Conservation (phyloP, 495 filamentous ascomycete genomes). For the Penicillium mononematosum region DNA sequence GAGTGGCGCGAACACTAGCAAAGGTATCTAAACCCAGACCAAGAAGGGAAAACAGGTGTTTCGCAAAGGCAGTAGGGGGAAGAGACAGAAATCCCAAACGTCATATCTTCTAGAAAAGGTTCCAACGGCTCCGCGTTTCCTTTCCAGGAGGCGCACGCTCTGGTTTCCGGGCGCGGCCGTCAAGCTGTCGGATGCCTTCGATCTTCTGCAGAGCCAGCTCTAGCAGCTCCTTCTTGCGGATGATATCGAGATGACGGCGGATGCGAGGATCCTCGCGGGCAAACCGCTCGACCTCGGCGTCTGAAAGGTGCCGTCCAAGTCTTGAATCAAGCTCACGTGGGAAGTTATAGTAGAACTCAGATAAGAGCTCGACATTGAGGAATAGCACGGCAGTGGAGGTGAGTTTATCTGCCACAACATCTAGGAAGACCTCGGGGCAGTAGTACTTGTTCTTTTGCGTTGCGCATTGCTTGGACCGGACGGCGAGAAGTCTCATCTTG, state of each 20-base stretch:
- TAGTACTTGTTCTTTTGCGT: conserved; percentile 84
- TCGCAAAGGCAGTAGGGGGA: conserved; percentile 11
- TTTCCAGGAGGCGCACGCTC: conserved; percentile 32
- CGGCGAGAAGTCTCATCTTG: conserved; percentile 81
- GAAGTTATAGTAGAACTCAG: conserved; percentile 97
- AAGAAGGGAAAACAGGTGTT: conserved; percentile 10
- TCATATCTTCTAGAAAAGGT: conserved; percentile 34
- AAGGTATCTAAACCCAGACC: conserved; percentile 21
- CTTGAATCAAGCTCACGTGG: conserved; percentile 85
- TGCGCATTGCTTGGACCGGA: conserved; percentile 85
- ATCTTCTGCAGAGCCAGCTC: conserved; percentile 93
- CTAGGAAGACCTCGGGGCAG: conserved; percentile 96
- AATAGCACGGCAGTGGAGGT: conserved; percentile 94
- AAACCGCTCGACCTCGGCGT: conserved; percentile 80
- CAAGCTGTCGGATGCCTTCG: conserved; percentile 77
- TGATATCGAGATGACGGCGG: conserved; percentile 83
- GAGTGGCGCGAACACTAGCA: conserved; percentile 6
- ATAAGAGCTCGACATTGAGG: conserved; percentile 93
- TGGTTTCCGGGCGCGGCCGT: conserved; percentile 45
- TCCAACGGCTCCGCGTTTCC: conserved; percentile 42
- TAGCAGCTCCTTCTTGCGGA: conserved; percentile 85
- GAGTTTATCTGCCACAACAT: conserved; percentile 93
- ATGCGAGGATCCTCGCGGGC: conserved; percentile 91
- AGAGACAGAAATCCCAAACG: conserved; percentile 6
- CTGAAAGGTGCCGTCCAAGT: conserved; percentile 77